These are phyloP conservation scores for Trichocladium uniseriatum DNA, from an alignment of 495 filamentous ascomycete species.

Conservation along the genomic window DNA sequence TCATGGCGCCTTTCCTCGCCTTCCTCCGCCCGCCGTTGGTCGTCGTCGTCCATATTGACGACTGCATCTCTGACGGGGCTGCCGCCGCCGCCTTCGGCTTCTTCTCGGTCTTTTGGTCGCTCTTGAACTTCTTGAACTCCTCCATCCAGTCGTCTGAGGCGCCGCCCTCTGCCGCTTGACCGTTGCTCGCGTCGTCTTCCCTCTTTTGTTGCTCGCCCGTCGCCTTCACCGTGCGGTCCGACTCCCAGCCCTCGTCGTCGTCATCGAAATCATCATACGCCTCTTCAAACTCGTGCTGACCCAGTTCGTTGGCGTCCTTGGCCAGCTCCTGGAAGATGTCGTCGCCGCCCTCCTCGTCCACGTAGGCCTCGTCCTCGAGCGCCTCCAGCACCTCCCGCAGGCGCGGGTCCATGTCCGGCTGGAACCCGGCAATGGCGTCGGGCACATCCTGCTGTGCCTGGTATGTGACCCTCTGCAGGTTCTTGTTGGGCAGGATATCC, in stretches of 20 bases:
- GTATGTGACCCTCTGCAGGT: conserved; percentile 64
- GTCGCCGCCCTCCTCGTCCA: conserved; percentile 69
- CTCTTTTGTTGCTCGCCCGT: conserved; percentile 38
- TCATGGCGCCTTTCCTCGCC: conserved; percentile 86
- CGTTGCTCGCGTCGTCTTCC: conserved; percentile 33
- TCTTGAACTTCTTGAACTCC: conserved; percentile 86
- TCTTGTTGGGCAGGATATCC: conserved; percentile 61
- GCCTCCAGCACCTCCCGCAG: conserved; percentile 89
- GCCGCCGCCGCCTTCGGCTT: conserved; percentile 32
- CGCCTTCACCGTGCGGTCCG: conserved; percentile 81
- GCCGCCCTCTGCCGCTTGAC: conserved; percentile 34
- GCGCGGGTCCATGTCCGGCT: conserved; percentile 96
- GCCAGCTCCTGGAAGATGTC: conserved; percentile 75
- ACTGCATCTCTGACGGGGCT: conserved; percentile 54
- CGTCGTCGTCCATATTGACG: conserved; percentile 69
- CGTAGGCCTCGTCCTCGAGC: conserved; percentile 90
- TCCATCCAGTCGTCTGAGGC: conserved; percentile 64
- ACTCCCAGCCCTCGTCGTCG: conserved; percentile 82
- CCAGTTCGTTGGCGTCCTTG: conserved; percentile 55
- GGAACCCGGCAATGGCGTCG: conserved; percentile 82
- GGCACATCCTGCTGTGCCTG: conserved; percentile 91
- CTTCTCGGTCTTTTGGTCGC: conserved; percentile 48
- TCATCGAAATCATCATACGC: conserved; percentile 42
- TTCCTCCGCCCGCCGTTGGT: conserved; percentile 66
- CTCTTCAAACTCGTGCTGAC: conserved; percentile 45